phyloP scores from a whole-genome alignment of 2,329 filamentous ascomycete species.

The Colletotrichum somersetense region DNA sequence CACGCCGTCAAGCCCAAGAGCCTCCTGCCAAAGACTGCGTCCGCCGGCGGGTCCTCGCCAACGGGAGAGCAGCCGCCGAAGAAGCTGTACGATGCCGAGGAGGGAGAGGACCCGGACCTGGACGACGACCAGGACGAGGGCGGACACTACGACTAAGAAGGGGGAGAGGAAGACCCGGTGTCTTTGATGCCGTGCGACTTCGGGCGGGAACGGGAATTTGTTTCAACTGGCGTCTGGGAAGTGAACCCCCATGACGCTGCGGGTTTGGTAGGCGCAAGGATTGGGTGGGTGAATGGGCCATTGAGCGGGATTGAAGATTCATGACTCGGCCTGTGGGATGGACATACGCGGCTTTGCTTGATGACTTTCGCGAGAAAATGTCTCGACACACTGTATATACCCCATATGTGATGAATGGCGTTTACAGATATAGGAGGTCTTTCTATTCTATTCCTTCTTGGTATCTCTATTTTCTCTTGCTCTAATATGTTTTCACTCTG shows the following conservation, averaged over 20 bases:
- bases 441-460: conserved; percentile 32
- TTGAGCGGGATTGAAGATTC: neutral
- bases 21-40: conserved; percentile 28
- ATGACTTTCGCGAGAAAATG: neutral
- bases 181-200: neutral
- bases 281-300: too few species aligned
- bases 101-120: conserved; percentile 48
- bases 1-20: conserved; percentile 48
- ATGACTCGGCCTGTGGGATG: neutral
- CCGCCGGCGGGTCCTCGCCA: conserved; percentile 18
- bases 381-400: neutral
- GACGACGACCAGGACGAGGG: conserved; percentile 47
- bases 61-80: conserved; percentile 31
- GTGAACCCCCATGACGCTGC: neutral
- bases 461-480: conserved; percentile 26
- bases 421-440: conserved; percentile 21
- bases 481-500: neutral
- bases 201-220: neutral
- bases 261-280: conserved; percentile 2
- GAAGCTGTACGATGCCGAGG: conserved; percentile 53
- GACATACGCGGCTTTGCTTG: conserved; percentile 11
- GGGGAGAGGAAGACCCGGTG: too few species aligned
- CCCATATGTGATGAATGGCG: neutral
- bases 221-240: neutral
- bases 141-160: conserved; percentile 30